Percentiles rank a stretch among this genome's conserved stretches.
These are phyloP conservation scores for Cicer chorassanicum DNA, from an alignment of 306 rosid species.

Conservation along the genomic window DNA sequence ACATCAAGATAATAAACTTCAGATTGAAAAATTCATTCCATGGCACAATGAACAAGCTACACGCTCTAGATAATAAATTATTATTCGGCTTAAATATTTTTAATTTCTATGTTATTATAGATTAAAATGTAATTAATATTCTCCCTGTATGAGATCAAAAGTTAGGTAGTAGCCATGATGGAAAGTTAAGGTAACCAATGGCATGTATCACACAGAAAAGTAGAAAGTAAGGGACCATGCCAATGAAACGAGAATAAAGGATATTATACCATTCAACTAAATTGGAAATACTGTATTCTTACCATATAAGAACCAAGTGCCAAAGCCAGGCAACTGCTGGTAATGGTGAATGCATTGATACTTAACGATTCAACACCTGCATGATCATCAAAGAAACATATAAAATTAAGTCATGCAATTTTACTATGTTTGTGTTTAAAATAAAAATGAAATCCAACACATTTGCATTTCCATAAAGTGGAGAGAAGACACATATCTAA, in stretches of 20 bases:
- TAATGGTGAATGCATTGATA: slow-evolving; percentile 50
- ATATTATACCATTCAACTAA: slow-evolving; percentile 17
- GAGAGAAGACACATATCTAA: neutral
- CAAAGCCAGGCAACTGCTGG: slow-evolving; percentile 49
- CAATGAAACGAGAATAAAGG: neutral
- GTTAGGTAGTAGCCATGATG: neutral
- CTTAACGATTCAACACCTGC: slow-evolving; percentile 68
- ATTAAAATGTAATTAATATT: neutral
- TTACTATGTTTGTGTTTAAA: neutral
- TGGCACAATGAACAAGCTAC: neutral
- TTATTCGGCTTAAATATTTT: too few relatives aligned
- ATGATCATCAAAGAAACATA: slow-evolving; percentile 40
- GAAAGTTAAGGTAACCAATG: slow-evolving; percentile 4
- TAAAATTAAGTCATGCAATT: slow-evolving; percentile 5
- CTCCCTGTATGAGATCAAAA: neutral
- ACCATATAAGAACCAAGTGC: slow-evolving; percentile 70
- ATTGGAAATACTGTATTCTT: slow-evolving; percentile 43
- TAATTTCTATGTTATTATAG: too few relatives aligned
- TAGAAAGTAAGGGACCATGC: slow-evolving; percentile 9
- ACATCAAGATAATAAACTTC: too few relatives aligned
- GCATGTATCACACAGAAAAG: neutral
- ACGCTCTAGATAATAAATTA: neutral
- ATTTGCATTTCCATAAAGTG: neutral
- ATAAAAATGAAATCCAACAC: slow-evolving; percentile 4
- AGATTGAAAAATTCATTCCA: neutral